Evolutionary conservation across 768 basidiomycete species (phyloP).

Genomic region (Hydnomerulius pinastri): DNA sequence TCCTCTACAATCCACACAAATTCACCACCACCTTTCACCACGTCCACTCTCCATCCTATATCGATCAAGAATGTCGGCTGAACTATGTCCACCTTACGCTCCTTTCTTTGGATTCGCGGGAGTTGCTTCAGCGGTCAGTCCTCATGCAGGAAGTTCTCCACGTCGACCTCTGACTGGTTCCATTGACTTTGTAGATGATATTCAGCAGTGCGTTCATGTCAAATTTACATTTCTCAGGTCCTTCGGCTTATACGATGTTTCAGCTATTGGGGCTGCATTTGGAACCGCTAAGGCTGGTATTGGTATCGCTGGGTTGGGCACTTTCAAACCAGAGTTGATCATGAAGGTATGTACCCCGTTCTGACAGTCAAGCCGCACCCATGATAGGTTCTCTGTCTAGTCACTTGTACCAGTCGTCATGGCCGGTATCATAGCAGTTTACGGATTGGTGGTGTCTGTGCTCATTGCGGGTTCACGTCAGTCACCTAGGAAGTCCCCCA

Average conservation of each 20-base stretch:
- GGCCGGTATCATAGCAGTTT: slow-evolving; percentile 98
- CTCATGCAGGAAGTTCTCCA: background rate
- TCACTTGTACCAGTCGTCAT: slow-evolving; percentile 97
- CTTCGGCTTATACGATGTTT: slow-evolving; percentile 8
- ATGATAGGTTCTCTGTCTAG: slow-evolving; percentile 39
- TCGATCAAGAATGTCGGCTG: slow-evolving; percentile 45
- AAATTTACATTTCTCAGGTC: slow-evolving; percentile 1
- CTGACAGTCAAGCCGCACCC: background rate
- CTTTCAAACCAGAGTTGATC: slow-evolving; percentile 93
- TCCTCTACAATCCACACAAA: background rate
- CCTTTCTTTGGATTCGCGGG: slow-evolving; percentile 99
- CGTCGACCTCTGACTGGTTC: slow-evolving; percentile 10
- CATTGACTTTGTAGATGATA: slow-evolving; percentile 70
- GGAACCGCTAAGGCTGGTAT: slow-evolving; percentile 97
- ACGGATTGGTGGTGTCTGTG: slow-evolving; percentile 94
- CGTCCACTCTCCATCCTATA: background rate
- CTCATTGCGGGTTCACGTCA: slow-evolving; percentile 75
- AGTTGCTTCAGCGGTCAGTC: slow-evolving; percentile 85
- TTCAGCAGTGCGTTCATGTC: slow-evolving; percentile 78
- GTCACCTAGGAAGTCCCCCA: slow-evolving; percentile 23
- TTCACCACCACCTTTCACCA: background rate
- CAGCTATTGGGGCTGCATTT: slow-evolving; percentile 93
- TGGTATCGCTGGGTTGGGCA: slow-evolving; percentile 92
- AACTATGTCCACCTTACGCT: slow-evolving; percentile 86
- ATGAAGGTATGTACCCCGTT: slow-evolving; percentile 74